A percentile compares a stretch with the other conserved stretches of the same genome.
phyloP scores from a whole-genome alignment of 1,284 basidiomycete genomes.

The Apiotrichum porosum region DNA sequence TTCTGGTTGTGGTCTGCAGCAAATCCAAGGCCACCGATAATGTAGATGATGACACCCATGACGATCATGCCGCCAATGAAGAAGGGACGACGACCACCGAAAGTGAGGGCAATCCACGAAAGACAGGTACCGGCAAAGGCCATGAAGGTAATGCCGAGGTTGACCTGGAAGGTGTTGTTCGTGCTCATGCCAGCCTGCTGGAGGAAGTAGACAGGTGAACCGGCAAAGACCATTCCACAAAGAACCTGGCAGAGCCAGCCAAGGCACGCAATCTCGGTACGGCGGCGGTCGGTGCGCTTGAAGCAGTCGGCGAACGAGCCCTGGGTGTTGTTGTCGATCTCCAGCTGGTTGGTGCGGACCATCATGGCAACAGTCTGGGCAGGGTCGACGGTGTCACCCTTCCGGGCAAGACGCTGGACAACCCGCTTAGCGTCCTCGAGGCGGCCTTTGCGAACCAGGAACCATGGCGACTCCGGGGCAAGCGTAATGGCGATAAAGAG shows the following conservation, averaged over 20 bases:
- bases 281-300: constrained; percentile 21
- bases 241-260: constrained; percentile 20
- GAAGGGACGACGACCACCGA: constrained; percentile 49
- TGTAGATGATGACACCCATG: constrained; percentile 47
- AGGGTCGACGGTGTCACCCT: constrained; percentile 19
- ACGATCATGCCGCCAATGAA: constrained; percentile 49
- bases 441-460: constrained; percentile 26
- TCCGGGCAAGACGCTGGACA: constrained; percentile 19
- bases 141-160: constrained; percentile 45
- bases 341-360: constrained; percentile 44
- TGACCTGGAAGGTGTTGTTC: constrained; percentile 20
- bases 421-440: constrained; percentile 25
- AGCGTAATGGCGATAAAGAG: constrained; percentile 15
- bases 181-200: constrained; percentile 15
- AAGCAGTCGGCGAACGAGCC: constrained; percentile 29
- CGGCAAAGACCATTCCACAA: constrained; percentile 22
- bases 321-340: constrained; percentile 19
- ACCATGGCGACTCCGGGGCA: constrained; percentile 39
- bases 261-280: constrained; percentile 15
- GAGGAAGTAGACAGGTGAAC: constrained; percentile 26
- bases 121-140: constrained; percentile 45
- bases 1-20: not conserved
- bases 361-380: constrained; percentile 40
- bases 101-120: constrained; percentile 39
- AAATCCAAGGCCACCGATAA: constrained; percentile 44